These are phyloP conservation scores for Cardamine resedifolia DNA, from an alignment of 345 rosid species.

Conservation along the genomic window DNA sequence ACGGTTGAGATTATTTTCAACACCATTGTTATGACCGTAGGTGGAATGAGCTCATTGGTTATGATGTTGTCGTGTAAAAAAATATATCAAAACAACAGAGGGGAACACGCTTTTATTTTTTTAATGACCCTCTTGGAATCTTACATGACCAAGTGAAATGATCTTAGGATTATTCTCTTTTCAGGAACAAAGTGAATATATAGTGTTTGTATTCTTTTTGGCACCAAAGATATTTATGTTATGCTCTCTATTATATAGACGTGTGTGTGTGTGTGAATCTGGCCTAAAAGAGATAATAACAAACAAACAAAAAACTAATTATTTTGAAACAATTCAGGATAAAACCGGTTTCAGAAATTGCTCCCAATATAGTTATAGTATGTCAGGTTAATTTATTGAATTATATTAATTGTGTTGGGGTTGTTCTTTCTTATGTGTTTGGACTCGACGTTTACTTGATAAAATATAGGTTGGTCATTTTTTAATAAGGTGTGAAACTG, in stretches of 20 bases:
- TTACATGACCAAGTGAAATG: conserved; percentile 6
- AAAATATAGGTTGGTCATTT: neutral
- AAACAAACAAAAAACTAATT: neutral
- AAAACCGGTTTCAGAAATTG: neutral
- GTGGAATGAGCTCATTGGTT: conserved; percentile 26
- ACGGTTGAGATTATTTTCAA: neutral
- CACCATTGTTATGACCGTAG: conserved; percentile 6
- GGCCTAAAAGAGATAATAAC: neutral
- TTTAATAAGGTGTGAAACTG: neutral
- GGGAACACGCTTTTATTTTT: conserved; percentile 25
- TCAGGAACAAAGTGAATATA: neutral
- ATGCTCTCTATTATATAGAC: neutral
- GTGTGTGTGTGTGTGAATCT: neutral
- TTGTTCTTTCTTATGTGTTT: neutral
- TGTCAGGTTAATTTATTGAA: neutral
- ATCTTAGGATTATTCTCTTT: conserved; percentile 26
- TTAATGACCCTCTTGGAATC: conserved; percentile 6
- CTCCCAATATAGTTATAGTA: neutral
- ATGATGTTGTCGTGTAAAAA: conserved; percentile 37
- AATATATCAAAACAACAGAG: conserved; percentile 28
- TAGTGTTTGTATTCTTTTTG: neutral
- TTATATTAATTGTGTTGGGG: neutral
- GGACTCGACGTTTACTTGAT: neutral
- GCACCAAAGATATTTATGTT: neutral
- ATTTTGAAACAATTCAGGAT: neutral